A percentile compares a stretch with the other conserved stretches of the same genome.
These are phyloP conservation scores for Lagenaria siceraria DNA, from an alignment of 306 rosid genomes.

Conservation along the genomic window DNA sequence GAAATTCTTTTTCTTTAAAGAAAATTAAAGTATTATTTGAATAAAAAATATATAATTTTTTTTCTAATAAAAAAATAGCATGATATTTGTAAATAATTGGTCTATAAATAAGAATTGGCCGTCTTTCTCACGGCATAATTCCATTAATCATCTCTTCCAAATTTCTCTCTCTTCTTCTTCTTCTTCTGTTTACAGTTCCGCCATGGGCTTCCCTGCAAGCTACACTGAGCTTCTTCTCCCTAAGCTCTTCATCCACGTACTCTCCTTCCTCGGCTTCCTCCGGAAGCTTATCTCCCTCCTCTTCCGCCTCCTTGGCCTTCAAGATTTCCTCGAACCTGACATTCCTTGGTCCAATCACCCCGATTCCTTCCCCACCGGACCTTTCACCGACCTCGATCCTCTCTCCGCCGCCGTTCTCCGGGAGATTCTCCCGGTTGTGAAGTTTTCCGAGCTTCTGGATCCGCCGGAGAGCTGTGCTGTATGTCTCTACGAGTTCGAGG, in stretches of 20 bases:
- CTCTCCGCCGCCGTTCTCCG: constrained; percentile 37
- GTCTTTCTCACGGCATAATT: constrained; percentile 2
- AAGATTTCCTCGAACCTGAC: constrained; percentile 52
- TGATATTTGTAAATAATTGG: not conserved
- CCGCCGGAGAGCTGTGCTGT: constrained; percentile 68
- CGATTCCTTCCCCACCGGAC: not conserved
- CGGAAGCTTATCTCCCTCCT: constrained; percentile 30
- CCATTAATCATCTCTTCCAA: not conserved
- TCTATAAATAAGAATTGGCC: constrained; percentile 6
- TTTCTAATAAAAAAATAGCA: not conserved
- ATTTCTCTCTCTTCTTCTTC: not conserved
- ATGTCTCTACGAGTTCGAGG: constrained; percentile 59
- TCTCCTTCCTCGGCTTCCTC: constrained; percentile 41
- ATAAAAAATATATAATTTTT: no score
- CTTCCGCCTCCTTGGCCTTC: constrained; percentile 38
- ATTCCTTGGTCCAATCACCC: constrained; percentile 21
- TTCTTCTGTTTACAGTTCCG: not conserved
- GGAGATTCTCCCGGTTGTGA: constrained; percentile 48
- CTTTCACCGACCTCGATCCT: constrained; percentile 28
- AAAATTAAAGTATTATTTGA: no score
- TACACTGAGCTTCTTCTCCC: constrained; percentile 57
- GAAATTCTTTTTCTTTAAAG: not conserved
- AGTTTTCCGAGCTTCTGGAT: constrained; percentile 49
- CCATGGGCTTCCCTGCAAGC: constrained; percentile 73
- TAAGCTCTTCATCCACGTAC: constrained; percentile 38